A percentile compares a stretch with the other conserved stretches of the same genome.
These are phyloP conservation scores for Coffea eugenioides DNA, from an alignment of 257 asterid species.

Conservation along the genomic window DNA sequence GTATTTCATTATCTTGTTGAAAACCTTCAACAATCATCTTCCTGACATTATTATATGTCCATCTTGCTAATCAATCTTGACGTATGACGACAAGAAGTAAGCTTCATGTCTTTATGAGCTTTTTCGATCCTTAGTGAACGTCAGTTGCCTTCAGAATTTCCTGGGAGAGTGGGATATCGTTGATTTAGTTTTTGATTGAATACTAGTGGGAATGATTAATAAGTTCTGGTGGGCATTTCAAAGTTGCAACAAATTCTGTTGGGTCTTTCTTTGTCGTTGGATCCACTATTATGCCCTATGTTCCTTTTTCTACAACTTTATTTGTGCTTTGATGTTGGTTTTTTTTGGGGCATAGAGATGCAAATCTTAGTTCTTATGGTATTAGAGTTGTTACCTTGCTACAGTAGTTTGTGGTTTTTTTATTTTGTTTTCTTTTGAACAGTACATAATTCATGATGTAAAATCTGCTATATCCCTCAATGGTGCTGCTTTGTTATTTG, in stretches of 20 bases:
- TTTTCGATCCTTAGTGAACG: background rate
- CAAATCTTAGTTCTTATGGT: background rate
- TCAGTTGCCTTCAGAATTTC: background rate
- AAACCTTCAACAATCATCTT: constrained; percentile 36
- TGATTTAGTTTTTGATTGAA: background rate
- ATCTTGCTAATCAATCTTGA: background rate
- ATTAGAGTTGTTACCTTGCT: background rate
- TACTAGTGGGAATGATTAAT: background rate
- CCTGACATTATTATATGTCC: background rate
- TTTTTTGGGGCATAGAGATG: background rate
- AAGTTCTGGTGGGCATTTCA: background rate
- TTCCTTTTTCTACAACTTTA: background rate
- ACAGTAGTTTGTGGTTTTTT: background rate
- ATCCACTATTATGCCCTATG: background rate
- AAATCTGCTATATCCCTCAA: background rate
- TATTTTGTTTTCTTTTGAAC: too few relatives aligned
- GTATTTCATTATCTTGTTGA: constrained; percentile 16
- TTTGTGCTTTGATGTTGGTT: background rate
- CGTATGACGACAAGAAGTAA: background rate
- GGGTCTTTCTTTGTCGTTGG: background rate
- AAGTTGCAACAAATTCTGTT: background rate
- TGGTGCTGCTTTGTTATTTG: background rate
- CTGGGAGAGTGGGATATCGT: background rate
- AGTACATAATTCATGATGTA: background rate
- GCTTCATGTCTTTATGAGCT: background rate